Conservation (phyloP, 768 basidiomycete species). For the Pulveroboletus sp. region DNA sequence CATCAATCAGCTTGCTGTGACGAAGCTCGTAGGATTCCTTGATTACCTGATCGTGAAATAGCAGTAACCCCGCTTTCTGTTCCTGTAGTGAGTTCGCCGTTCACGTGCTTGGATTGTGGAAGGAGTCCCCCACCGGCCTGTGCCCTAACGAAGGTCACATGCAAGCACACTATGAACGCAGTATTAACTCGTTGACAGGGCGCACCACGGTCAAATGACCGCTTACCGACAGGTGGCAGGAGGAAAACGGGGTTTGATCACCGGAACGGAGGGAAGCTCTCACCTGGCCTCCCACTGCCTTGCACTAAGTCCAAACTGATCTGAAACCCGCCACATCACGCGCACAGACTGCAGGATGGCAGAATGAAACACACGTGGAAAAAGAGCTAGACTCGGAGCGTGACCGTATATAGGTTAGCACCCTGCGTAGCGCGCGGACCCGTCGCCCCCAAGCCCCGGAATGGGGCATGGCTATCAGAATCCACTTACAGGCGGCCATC, state of each 20-base stretch:
- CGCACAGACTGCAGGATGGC: background rate
- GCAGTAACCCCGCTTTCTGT: background rate
- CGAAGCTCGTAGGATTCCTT: background rate
- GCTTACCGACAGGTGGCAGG: background rate
- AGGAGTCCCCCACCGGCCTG: background rate
- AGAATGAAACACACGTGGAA: conserved; percentile 17
- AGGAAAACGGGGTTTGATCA: conserved; percentile 7
- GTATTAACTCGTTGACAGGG: background rate
- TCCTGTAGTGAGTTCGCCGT: background rate
- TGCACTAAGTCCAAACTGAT: background rate
- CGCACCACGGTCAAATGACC: background rate
- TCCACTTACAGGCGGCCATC: conserved; percentile 5
- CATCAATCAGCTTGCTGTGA: background rate
- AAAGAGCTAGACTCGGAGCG: background rate
- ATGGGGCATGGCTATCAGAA: conserved; percentile 1
- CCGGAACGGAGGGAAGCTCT: background rate
- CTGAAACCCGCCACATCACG: conserved; percentile 4
- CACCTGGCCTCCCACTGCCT: background rate
- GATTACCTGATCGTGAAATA: background rate
- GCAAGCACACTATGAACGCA: background rate
- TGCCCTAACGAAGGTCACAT: background rate
- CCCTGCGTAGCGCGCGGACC: conserved; percentile 15
- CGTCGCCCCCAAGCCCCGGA: conserved; percentile 3
- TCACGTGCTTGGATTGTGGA: background rate
- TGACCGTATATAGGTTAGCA: too few relatives aligned